Percentiles rank a stretch among this genome's conserved stretches.
These are phyloP conservation scores for Scopulariopsis brevicaulis DNA, from an alignment of 2,329 filamentous ascomycete genomes.

Conservation along the genomic window DNA sequence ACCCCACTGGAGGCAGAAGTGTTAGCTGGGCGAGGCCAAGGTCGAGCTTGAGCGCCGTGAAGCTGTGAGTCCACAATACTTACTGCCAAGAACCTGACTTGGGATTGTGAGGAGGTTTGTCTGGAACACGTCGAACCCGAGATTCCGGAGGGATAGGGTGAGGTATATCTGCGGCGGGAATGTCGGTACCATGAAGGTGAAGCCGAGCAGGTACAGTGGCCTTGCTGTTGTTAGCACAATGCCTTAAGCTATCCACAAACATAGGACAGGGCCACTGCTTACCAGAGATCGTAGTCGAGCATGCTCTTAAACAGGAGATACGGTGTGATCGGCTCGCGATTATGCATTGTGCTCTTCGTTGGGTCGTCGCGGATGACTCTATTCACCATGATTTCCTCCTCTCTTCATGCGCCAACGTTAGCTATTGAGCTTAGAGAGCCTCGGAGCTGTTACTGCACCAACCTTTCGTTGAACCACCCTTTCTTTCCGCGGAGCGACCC, in stretches of 20 bases:
- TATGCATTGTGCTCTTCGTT: slow-evolving; percentile 47
- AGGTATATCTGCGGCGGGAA: slow-evolving; percentile 35
- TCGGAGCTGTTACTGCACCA: background rate
- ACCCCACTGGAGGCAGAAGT: slow-evolving; percentile 12
- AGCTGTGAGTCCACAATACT: background rate
- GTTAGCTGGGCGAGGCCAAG: background rate
- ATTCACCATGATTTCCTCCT: slow-evolving; percentile 51
- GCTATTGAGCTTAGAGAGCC: background rate
- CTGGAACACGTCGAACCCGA: slow-evolving; percentile 29
- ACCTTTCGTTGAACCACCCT: slow-evolving; percentile 47
- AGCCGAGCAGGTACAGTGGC: slow-evolving; percentile 2
- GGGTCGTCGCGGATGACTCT: slow-evolving; percentile 44
- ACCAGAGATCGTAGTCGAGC: slow-evolving; percentile 45
- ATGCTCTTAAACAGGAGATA: slow-evolving; percentile 37
- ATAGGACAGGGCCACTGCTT: background rate
- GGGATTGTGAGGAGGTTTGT: slow-evolving; percentile 45
- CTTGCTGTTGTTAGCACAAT: background rate
- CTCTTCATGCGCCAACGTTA: slow-evolving; percentile 16
- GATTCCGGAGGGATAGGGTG: slow-evolving; percentile 35
- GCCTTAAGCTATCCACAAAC: background rate
- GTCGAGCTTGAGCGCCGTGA: background rate
- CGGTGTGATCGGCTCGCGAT: slow-evolving; percentile 41
- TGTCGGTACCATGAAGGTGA: background rate
- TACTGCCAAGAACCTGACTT: slow-evolving; percentile 16
- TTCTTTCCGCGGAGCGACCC: slow-evolving; percentile 40